A percentile compares a stretch with the other conserved stretches of the same genome.
These are phyloP conservation scores for Tricholoma sp. DNA, from an alignment of 768 basidiomycete genomes.

Conservation along the genomic window DNA sequence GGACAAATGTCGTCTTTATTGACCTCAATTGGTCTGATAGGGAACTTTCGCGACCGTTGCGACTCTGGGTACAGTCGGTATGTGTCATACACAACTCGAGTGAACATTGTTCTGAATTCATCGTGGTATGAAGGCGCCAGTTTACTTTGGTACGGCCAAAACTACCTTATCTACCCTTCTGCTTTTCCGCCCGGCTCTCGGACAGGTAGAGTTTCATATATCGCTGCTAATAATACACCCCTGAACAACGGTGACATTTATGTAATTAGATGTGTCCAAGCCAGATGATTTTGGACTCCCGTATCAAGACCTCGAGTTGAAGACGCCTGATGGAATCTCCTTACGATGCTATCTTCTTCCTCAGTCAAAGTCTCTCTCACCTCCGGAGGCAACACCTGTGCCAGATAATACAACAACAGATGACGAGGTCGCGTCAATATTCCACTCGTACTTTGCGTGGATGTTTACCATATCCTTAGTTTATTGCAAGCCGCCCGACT, in stretches of 20 bases:
- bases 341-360: slow-evolving; percentile 75
- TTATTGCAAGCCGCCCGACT: slow-evolving; percentile 62
- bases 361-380: slow-evolving; percentile 47
- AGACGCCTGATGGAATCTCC: slow-evolving; percentile 66
- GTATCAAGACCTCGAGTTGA: slow-evolving; percentile 70
- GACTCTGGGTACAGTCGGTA: slow-evolving; percentile 53
- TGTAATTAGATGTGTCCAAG: slow-evolving; percentile 55
- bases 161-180: slow-evolving; percentile 87
- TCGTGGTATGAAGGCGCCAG: slow-evolving; percentile 46
- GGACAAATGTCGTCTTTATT: not conserved
- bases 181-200: slow-evolving; percentile 76
- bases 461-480: slow-evolving; percentile 20
- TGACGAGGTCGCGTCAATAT: slow-evolving; percentile 44
- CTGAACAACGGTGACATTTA: slow-evolving; percentile 8
- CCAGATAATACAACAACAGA: slow-evolving; percentile 39
- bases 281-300: slow-evolving; percentile 69
- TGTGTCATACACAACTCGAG: slow-evolving; percentile 9
- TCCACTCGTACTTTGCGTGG: not conserved
- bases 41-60: slow-evolving; percentile 53
- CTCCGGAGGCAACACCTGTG: slow-evolving; percentile 27
- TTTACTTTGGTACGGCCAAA: slow-evolving; percentile 82
- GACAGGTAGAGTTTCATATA: slow-evolving; percentile 40
- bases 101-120: slow-evolving; percentile 4
- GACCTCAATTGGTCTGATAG: slow-evolving; percentile 21
- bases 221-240: no score